These are phyloP conservation scores for Blastobotrys parvus DNA, from an alignment of 805 yeast genomes.

Conservation along the genomic window DNA sequence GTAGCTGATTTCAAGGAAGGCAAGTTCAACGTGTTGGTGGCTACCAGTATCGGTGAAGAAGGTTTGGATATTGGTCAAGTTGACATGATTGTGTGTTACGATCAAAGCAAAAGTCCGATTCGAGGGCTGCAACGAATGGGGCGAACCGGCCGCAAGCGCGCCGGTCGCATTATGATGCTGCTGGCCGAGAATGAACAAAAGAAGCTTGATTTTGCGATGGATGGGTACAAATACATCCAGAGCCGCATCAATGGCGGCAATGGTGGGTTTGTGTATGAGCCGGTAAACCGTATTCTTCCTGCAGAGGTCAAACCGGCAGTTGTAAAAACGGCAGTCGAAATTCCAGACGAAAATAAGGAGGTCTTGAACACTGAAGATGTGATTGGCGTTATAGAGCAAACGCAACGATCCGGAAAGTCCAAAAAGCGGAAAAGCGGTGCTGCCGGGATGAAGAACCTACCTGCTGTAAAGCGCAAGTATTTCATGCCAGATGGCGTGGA, in stretches of 20 bases:
- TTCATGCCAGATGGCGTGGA: conserved; percentile 17
- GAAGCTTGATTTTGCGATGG: conserved; percentile 80
- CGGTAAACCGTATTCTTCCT: conserved; percentile 64
- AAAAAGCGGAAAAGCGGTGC: conserved; percentile 5
- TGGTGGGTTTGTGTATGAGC: conserved; percentile 32
- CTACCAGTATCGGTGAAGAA: conserved; percentile 97
- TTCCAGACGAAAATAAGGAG: conserved; percentile 61
- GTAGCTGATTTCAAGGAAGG: conserved; percentile 69
- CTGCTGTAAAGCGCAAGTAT: not conserved
- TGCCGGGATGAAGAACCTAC: not conserved
- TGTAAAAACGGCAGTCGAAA: conserved; percentile 46
- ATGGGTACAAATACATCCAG: conserved; percentile 73
- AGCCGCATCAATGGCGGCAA: conserved; percentile 39
- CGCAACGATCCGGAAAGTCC: not conserved
- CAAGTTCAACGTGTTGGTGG: conserved; percentile 70
- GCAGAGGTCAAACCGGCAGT: conserved; percentile 44
- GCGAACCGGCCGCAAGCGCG: conserved; percentile 91
- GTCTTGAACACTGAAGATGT: conserved; percentile 13
- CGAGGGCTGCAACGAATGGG: conserved; percentile 96
- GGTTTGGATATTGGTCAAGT: conserved; percentile 98
- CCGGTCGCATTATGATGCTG: conserved; percentile 70
- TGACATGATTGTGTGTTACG: conserved; percentile 86
- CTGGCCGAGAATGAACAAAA: conserved; percentile 68
- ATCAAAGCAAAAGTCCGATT: conserved; percentile 88
- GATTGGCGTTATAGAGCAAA: too few relatives aligned